A percentile compares a stretch with the other conserved stretches of the same genome.
Conservation (phyloP, 2,329 filamentous ascomycete species). For the Ceratocystis ficicola region DNA sequence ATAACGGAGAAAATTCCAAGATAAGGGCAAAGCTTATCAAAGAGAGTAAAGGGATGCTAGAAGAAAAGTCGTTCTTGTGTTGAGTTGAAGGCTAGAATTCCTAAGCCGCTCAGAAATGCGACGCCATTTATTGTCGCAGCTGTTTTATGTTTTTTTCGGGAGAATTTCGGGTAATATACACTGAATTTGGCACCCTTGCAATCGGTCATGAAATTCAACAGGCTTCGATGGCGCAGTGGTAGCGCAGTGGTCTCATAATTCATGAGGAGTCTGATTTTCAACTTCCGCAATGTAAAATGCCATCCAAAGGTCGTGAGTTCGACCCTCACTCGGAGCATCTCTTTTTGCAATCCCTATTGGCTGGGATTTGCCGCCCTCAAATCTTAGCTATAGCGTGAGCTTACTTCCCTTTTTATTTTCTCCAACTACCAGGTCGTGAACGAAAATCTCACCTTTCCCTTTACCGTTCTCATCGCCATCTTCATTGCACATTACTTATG, state of each 20-base stretch:
- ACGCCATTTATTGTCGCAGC: not conserved
- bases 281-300: conserved; percentile 19
- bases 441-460: not conserved
- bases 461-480: too few relatives aligned
- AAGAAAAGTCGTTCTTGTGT: not conserved
- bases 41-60: not conserved
- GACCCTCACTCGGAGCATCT: conserved; percentile 23
- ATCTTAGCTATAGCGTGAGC: not conserved
- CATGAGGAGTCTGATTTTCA: conserved; percentile 23
- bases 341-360: not conserved
- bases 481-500: too few relatives aligned
- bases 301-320: conserved; percentile 24
- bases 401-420: not conserved
- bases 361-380: not conserved
- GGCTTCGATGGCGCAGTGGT: conserved; percentile 23
- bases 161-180: not conserved
- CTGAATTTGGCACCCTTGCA: not conserved
- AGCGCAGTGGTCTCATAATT: conserved; percentile 23
- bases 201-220: conserved; percentile 15
- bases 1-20: too few relatives aligned
- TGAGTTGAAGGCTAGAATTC: not conserved
- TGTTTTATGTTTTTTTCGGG: not conserved
- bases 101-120: too few relatives aligned
- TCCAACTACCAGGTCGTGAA: not conserved
- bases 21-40: too few relatives aligned